phyloP scores from a whole-genome alignment of 805 yeast genomes.

The Schizosaccharomyces osmophilus region DNA sequence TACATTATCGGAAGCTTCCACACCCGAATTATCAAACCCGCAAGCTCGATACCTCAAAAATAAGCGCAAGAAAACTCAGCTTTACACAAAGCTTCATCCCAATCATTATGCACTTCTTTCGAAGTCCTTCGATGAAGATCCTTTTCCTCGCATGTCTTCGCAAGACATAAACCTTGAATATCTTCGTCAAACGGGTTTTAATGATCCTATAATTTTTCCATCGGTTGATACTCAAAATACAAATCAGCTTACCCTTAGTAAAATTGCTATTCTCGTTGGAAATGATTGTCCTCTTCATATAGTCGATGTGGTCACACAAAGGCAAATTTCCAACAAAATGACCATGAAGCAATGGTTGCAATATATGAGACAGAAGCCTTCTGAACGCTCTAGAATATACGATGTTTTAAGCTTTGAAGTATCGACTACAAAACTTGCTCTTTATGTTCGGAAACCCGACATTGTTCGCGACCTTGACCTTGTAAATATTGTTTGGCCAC shows the following conservation, averaged over 20 bases:
- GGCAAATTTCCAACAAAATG: constrained; percentile 30
- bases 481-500: constrained; percentile 43
- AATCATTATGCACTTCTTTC: not conserved
- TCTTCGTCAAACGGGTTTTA: not conserved
- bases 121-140: not conserved
- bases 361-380: constrained; percentile 24
- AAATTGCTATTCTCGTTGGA: constrained; percentile 37
- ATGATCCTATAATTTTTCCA: not conserved
- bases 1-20: not conserved
- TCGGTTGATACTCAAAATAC: constrained; percentile 32
- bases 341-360: constrained; percentile 47
- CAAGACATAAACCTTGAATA: not conserved
- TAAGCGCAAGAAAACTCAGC: no score
- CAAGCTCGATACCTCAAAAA: no score
- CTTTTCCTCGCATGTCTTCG: not conserved
- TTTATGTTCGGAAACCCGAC: constrained; percentile 34
- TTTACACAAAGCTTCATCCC: not conserved
- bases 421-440: constrained; percentile 27
- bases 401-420: constrained; percentile 70
- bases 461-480: constrained; percentile 42
- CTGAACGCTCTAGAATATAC: constrained; percentile 34
- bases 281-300: constrained; percentile 44
- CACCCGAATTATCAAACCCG: no score
- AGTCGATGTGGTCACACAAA: constrained; percentile 73
- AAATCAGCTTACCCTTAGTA: constrained; percentile 25